phyloP scores from a whole-genome alignment of 345 rosid species.

The Eucalyptus tenuipes region DNA sequence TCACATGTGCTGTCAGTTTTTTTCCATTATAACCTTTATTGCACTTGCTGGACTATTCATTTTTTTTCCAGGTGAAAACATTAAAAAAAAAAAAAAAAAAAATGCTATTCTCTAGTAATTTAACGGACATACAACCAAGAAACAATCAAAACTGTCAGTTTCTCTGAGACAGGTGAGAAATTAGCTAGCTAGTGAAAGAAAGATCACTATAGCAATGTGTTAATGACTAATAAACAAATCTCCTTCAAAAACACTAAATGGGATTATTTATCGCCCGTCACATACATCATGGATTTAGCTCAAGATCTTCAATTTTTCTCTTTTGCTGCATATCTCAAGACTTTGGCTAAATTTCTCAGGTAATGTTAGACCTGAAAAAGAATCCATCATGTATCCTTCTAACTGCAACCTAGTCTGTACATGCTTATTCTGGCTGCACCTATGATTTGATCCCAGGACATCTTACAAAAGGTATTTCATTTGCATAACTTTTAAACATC shows the following conservation, averaged over 20 bases:
- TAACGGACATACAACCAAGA: background rate
- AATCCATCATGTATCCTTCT: background rate
- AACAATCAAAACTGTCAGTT: background rate
- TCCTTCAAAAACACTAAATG: background rate
- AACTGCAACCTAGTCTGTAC: background rate
- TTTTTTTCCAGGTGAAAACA: background rate
- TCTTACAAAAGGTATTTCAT: background rate
- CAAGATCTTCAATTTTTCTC: background rate
- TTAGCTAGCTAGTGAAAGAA: background rate
- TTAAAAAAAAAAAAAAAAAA: background rate
- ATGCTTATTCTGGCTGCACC: background rate
- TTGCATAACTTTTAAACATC: background rate
- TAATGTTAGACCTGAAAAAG: background rate
- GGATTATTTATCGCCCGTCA: background rate
- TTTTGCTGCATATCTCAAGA: background rate
- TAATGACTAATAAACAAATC: background rate
- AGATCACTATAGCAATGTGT: background rate
- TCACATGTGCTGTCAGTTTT: background rate
- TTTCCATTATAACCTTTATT: background rate
- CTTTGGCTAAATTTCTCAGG: background rate
- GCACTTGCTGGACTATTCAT: background rate
- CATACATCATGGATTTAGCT: background rate
- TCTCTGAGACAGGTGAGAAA: background rate
- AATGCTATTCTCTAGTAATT: background rate
- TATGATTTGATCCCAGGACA: background rate